Evolutionary conservation across 1,284 basidiomycete genomes (phyloP), one percentile per base, ranked within the genome.

Genomic region (Fomitopsis schrenkii): DNA sequence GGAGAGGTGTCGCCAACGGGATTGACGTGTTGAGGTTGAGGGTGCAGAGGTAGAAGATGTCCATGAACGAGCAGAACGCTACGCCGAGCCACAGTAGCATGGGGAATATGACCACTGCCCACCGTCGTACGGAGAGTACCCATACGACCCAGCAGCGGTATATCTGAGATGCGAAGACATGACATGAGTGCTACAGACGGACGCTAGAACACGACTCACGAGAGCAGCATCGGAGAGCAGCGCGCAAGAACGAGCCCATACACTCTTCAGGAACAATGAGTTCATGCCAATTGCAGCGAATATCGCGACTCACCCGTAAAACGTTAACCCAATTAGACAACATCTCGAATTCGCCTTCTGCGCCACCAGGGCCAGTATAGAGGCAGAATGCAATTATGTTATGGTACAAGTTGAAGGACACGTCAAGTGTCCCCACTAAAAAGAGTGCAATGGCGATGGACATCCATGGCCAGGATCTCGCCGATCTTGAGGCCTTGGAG

Each of bases 281-380:
- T 15, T 2, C 15, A 17, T 0, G 52, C 3, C 7, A n/a, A 9
- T 22, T 38, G 2, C 14, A 17, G 14, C 22, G 19, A n/a, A 12
- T 19, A 15, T 22, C 10, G 35, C 30, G 54, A 56, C 56, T 46
- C 44, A 48, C 56, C 19, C 50, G 66, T 57, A 63, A 57, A 28
- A 71, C 60, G 57, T 69, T 71, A 38, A 69, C 59, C 70, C 69
- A 71, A 19, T 65, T 57, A 7, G 62, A 63, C 30, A 71, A 70
- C 57, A 66, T 57, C 6, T 63, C 15, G 52, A 70, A 67, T 52
- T 62, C 66, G 33, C 45, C 59, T 5, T 55, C 54, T 7, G 71
- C 64, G 17, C 67, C 70, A 15, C 67, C 65, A 38, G 61, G 46
- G 8, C 66, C 67, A 33, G 41, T 62, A 45, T 65, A 66, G 28